Percentiles rank a stretch among this genome's conserved stretches.
These are phyloP conservation scores for Emergomyces africanus DNA, from an alignment of 2,329 filamentous ascomycete species.

Conservation along the genomic window DNA sequence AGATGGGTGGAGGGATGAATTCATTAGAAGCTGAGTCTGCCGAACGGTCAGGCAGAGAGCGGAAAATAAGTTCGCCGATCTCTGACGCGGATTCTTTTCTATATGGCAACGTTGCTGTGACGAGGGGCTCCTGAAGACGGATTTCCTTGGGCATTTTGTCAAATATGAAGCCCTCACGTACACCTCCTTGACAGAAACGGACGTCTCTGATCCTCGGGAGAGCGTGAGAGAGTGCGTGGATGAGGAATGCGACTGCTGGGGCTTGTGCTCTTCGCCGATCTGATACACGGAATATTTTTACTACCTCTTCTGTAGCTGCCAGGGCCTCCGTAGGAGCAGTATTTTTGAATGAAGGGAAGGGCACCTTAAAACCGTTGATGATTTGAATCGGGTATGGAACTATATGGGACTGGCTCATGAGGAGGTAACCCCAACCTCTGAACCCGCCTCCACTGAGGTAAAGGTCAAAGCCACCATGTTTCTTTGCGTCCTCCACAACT, in stretches of 20 bases:
- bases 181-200: conserved; percentile 77
- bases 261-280: conserved; percentile 68
- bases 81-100: conserved; percentile 35
- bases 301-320: conserved; percentile 20
- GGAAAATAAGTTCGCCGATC: conserved; percentile 37
- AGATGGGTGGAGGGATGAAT: conserved; percentile 24
- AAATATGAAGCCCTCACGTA: conserved; percentile 71
- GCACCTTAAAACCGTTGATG: conserved; percentile 64
- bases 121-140: conserved; percentile 54
- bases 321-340: conserved; percentile 34
- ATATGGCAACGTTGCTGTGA: conserved; percentile 45
- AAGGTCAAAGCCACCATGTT: conserved; percentile 47
- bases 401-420: conserved; percentile 65
- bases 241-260: conserved; percentile 66
- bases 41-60: conserved; percentile 30
- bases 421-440: conserved; percentile 76
- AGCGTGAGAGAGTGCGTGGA: conserved; percentile 58
- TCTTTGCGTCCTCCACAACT: conserved; percentile 32
- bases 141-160: conserved; percentile 49
- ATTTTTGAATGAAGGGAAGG: conserved; percentile 43
- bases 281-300: conserved; percentile 57
- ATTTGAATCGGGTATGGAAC: conserved; percentile 72
- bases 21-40: conserved; percentile 12
- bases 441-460: conserved; percentile 88
- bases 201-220: conserved; percentile 60